Conservation (phyloP, 495 filamentous ascomycete species). For the Pseudoneurospora amorphoporcata region DNA sequence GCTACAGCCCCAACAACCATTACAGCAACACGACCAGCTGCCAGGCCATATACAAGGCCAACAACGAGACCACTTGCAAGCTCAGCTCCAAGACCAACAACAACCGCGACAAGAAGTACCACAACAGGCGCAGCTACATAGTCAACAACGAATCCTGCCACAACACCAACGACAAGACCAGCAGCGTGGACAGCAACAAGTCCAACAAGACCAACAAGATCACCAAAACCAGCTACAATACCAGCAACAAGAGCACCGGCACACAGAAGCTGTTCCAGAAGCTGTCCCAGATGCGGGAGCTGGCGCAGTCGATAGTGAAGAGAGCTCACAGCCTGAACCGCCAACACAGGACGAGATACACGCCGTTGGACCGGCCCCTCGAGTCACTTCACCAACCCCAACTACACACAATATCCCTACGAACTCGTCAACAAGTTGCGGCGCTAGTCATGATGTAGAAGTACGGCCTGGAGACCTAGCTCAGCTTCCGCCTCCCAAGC, state of each 20-base stretch:
- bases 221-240: neutral
- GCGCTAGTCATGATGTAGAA: neutral
- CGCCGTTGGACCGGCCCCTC: neutral
- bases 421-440: neutral
- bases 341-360: neutral
- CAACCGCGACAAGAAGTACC: neutral
- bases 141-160: neutral
- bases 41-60: neutral
- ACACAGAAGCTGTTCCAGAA: neutral
- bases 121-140: neutral
- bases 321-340: neutral
- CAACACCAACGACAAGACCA: constrained; percentile 2
- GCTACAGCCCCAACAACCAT: neutral
- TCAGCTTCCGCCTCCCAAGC: neutral
- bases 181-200: constrained; percentile 1
- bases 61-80: constrained; percentile 3
- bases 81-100: constrained; percentile 1
- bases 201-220: neutral
- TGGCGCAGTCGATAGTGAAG: neutral
- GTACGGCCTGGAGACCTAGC: neutral
- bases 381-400: neutral
- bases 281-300: neutral
- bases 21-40: neutral
- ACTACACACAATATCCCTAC: neutral
- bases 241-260: neutral